Percentiles rank a stretch among this genome's conserved stretches.
Evolutionary conservation across 495 filamentous ascomycete genomes (phyloP).

Genomic region (Elasticomyces elasticus): DNA sequence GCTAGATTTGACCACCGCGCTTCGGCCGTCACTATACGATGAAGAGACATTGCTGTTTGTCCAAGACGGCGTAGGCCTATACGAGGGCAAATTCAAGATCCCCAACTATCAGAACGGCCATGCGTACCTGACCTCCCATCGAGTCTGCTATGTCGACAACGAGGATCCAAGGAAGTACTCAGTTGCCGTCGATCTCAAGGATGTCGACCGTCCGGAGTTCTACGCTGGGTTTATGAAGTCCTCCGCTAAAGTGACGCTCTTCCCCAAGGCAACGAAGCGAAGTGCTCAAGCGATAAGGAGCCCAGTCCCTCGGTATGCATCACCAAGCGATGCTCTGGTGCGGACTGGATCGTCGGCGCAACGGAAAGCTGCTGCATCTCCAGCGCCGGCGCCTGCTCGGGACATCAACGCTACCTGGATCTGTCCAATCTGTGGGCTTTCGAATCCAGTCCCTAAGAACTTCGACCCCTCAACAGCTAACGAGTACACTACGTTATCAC

Average conservation of each 20-base stretch:
- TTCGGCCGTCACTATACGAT: constrained; percentile 79
- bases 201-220: constrained; percentile 82
- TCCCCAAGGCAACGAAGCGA: constrained; percentile 61
- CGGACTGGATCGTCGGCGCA: constrained; percentile 25
- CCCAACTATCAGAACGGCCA: constrained; percentile 91
- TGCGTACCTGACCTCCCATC: constrained; percentile 89
- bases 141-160: constrained; percentile 89
- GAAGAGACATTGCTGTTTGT: constrained; percentile 91
- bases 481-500: constrained; percentile 62
- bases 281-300: constrained; percentile 33
- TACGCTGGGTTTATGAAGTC: constrained; percentile 93
- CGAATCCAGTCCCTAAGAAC: constrained; percentile 88
- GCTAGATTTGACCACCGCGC: constrained; percentile 87
- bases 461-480: constrained; percentile 75
- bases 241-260: constrained; percentile 82
- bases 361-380: constrained; percentile 35
- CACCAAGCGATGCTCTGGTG: constrained; percentile 13
- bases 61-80: constrained; percentile 91
- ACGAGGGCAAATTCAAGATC: constrained; percentile 95
- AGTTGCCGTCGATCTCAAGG: constrained; percentile 76
- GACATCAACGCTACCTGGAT: constrained; percentile 81
- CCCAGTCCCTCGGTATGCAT: constrained; percentile 15
- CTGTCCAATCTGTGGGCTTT: constrained; percentile 92
- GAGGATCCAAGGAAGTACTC: constrained; percentile 78
- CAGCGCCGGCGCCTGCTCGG: constrained; percentile 39